Conservation (phyloP, 83 land plant species). For the Larix sibirica region DNA sequence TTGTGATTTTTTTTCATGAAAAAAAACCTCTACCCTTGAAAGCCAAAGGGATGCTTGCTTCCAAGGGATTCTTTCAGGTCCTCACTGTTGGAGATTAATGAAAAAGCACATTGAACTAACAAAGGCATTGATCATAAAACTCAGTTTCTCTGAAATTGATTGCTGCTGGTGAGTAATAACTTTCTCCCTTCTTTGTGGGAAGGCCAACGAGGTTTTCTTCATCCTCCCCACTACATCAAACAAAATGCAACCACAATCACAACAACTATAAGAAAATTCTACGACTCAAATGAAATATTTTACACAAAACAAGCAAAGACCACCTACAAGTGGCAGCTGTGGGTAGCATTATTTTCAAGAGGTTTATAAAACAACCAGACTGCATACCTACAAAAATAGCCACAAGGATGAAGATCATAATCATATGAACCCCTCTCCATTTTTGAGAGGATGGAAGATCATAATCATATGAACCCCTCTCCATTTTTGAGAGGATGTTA, state of each 20-base stretch:
- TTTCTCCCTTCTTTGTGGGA: not conserved
- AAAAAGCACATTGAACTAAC: too few relatives aligned
- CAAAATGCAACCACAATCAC: not conserved
- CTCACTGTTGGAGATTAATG: too few relatives aligned
- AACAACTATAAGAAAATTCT: not conserved
- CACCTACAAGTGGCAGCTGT: not conserved
- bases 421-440: slow-evolving; percentile 1
- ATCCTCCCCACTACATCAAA: not conserved
- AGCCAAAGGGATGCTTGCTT: too few relatives aligned
- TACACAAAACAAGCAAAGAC: not conserved
- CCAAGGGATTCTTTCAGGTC: too few relatives aligned
- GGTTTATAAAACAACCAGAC: not conserved
- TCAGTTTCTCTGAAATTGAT: not conserved
- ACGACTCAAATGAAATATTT: not conserved
- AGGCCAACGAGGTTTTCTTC: not conserved
- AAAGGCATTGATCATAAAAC: not conserved
- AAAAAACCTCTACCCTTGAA: too few relatives aligned
- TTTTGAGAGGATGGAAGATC: too few relatives aligned
- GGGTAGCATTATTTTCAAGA: not conserved
- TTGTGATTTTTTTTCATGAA: too few relatives aligned
- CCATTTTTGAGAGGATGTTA: too few relatives aligned
- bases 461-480: too few relatives aligned
- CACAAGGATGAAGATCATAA: not conserved
- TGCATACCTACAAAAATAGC: not conserved
- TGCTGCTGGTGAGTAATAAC: not conserved